Evolutionary conservation across 148 eudicot genomes (phyloP), one percentile per base, ranked within the genome.

Genomic region (Vaccinium vitisidaea): DNA sequence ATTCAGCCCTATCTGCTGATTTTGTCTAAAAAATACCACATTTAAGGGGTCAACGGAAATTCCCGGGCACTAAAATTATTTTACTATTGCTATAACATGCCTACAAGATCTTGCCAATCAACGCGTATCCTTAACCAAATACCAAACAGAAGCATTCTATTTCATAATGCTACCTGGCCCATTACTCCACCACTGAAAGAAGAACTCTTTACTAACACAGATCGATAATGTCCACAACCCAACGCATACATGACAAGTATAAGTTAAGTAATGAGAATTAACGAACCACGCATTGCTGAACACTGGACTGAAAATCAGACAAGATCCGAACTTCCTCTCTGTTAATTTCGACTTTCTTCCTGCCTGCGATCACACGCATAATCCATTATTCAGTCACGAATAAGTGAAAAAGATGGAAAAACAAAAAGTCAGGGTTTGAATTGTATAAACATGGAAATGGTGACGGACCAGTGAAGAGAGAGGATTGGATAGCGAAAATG

Each of bases 241-340:
- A 43, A 43, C 46, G 46, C 46, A 43, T 43, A 43, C 46, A 43
- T 43, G 46, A 43, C 6, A 43, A 43, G 19, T 2, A 67, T 16
- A 10, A 54, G 50, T 55, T 14, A 79, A 25, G 1, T 8, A 59
- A 49, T 53, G n/a, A 0, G 55, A 16, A 65, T 75, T 75, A 19
- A 82, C 94, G 84, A 67, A 96, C 98, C 90, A 94, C 95, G 87
- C 99, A 96, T 85, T 93, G 97, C 87, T 94, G 92, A 83, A 96
- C 91, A 80, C 58, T 89, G 76, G 80, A 88, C 83, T 96, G 99
- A 74, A 96, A 96, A 82, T 86, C 84, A 3, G 90, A 90, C 76
- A 96, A 90, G 69, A 89, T 88, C 82, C 79, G 88, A 79, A 91
- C 80, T 69, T 92, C 87, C 85, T 81, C 81, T 53, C 15, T 81